Base-by-base conservation (phyloP, 345 rosid species). In the Kandelia obovata region DNA sequence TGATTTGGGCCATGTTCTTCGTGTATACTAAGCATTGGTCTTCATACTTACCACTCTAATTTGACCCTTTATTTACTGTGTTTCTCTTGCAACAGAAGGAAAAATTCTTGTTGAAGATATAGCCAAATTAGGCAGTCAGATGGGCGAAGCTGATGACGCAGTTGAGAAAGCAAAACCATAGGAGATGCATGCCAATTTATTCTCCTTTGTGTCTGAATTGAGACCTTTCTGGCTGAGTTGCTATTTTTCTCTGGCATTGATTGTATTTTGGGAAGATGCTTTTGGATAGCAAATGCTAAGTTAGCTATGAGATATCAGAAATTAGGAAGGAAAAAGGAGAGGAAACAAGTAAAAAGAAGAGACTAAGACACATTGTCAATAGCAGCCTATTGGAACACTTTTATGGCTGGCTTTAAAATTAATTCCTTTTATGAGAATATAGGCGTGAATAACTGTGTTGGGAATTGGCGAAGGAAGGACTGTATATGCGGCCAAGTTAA, bases 21-120 rank as follows among this genome's bases (percentile, higher is more conserved):
- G 13, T 9, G 46, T 9, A 8, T 39, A 35, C 39, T 8, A 35
- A 35, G 7, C 39, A 8, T 31, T 35, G 39, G 9, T 35, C 39
- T 0, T 7, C 9, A 1, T 35, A 35, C 31, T 61, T 61, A 27
- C 21, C 56, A 21, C 32, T 31, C 34, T 11, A n/a, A 34, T 25
- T 35, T 4, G 47, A 61, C 46, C 16, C 53, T 20, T 1, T 7
- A 61, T 16, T 43, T 47, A 47, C 25, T 27, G 34, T 15, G 7
- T 26, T 66, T 52, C 75, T 10, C 65, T 32, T 63, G 53, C 61
- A 71, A 70, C 89, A 92, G 98, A 92, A 60, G 98, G 99, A 8
- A 88, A 83, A 82, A 92, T 95, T 59, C 87, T 86, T 13, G 97
- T 95, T 1, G 85, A 89, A 82, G 99, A 95, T 79, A 78, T 92